Percentiles rank a stretch among this genome's conserved stretches.
phyloP scores from a whole-genome alignment of 352 stramenopile genomes.

The Phytophthora vignae region DNA sequence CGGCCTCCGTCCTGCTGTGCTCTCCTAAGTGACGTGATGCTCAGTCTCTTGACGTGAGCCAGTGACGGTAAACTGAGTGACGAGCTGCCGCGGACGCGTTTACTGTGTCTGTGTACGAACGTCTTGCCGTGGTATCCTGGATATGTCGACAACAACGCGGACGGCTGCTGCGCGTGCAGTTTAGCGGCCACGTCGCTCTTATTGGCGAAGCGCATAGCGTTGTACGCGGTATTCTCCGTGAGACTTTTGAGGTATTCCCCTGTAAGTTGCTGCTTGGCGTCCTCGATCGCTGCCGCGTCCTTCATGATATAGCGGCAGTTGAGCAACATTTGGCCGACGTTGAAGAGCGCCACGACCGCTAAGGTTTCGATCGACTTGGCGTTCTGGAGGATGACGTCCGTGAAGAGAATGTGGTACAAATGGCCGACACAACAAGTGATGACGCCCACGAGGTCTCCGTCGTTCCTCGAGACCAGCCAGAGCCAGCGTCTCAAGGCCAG shows the following conservation, averaged over 20 bases:
- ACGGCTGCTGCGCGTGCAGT: background rate
- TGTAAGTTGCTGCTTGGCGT: background rate
- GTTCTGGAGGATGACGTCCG: slow-evolving; percentile 37
- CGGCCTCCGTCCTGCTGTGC: background rate
- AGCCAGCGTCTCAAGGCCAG: slow-evolving; percentile 22
- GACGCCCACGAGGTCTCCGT: slow-evolving; percentile 32
- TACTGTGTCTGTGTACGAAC: slow-evolving; percentile 3
- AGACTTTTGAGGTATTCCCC: background rate
- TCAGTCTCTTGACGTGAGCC: slow-evolving; percentile 1
- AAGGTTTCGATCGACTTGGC: slow-evolving; percentile 37
- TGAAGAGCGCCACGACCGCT: slow-evolving; percentile 22
- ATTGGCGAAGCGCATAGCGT: background rate
- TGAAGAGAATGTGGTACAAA: slow-evolving; percentile 50
- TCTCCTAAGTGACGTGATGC: background rate
- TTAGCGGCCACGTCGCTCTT: background rate
- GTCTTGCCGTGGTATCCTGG: slow-evolving; percentile 6
- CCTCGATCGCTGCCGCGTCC: background rate
- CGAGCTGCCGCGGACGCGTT: slow-evolving; percentile 3
- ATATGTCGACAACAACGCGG: slow-evolving; percentile 5
- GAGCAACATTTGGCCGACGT: slow-evolving; percentile 13
- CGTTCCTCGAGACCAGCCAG: slow-evolving; percentile 14
- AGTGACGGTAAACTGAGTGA: background rate
- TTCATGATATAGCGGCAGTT: slow-evolving; percentile 16
- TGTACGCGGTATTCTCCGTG: background rate
- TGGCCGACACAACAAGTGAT: slow-evolving; percentile 24